phyloP scores from a whole-genome alignment of 2,329 filamentous ascomycete species.

The Fulvia fulva region DNA sequence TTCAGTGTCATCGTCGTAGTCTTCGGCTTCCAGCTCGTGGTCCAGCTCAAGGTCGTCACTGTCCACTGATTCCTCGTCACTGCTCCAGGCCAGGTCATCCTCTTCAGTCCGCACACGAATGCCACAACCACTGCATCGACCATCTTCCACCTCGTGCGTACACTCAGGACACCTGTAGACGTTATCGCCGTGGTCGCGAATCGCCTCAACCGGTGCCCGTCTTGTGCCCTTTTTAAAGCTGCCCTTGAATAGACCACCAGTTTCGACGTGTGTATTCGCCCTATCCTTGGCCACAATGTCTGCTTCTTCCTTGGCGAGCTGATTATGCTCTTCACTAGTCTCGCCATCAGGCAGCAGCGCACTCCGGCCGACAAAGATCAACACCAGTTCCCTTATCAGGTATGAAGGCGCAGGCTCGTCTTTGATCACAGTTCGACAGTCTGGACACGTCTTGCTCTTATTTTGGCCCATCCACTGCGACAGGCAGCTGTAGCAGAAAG shows the following conservation, averaged over 20 bases:
- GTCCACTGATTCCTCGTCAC: constrained; percentile 17
- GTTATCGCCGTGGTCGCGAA: constrained; percentile 57
- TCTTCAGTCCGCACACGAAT: constrained; percentile 49
- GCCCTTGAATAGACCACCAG: constrained; percentile 61
- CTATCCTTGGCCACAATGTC: constrained; percentile 58
- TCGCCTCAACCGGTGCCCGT: constrained; percentile 34
- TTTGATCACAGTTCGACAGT: constrained; percentile 59
- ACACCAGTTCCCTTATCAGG: constrained; percentile 61
- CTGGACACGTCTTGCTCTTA: constrained; percentile 64
- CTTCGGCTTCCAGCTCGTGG: constrained; percentile 41
- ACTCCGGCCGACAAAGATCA: constrained; percentile 56
- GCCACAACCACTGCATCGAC: constrained; percentile 53
- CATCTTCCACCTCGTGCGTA: constrained; percentile 60
- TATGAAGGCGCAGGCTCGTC: constrained; percentile 62
- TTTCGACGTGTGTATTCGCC: constrained; percentile 45
- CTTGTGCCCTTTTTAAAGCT: constrained; percentile 44
- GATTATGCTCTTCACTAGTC: constrained; percentile 57
- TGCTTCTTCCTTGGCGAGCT: constrained; percentile 57
- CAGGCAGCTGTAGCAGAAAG: constrained; percentile 61
- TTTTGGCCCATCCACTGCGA: constrained; percentile 51
- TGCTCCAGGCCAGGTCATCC: constrained; percentile 37
- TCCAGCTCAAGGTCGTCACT: constrained; percentile 37
- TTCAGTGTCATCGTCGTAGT: constrained; percentile 28
- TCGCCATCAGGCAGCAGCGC: constrained; percentile 62
- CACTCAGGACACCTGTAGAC: constrained; percentile 61